Evolutionary conservation across 179 eudicot genomes (phyloP).

Genomic region (Dionaea muscipula): DNA sequence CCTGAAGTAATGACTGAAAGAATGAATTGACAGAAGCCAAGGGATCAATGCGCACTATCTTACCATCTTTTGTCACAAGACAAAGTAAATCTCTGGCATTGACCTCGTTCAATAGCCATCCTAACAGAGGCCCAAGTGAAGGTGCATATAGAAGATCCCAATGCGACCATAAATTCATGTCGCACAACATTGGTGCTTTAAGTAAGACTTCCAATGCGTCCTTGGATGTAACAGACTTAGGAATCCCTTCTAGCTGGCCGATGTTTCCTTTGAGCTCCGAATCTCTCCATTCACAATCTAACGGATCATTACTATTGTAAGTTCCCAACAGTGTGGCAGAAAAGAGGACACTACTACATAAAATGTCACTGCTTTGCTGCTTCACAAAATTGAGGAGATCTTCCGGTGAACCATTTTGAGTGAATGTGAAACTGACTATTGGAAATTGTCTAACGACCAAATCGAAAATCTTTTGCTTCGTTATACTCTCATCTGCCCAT

Average conservation of each 20-base stretch:
- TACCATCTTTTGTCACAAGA: conserved; percentile 59
- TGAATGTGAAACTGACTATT: conserved; percentile 35
- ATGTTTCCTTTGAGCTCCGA: conserved; percentile 9
- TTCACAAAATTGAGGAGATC: conserved; percentile 22
- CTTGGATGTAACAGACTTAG: conserved; percentile 33
- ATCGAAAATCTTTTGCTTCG: conserved; percentile 37
- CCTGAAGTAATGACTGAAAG: conserved; percentile 52
- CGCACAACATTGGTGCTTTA: conserved; percentile 66
- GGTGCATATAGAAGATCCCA: conserved; percentile 78
- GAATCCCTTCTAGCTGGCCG: conserved; percentile 15
- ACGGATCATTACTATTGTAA: conserved; percentile 14
- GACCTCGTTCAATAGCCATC: conserved; percentile 59
- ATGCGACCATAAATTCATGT: conserved; percentile 63
- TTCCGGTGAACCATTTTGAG: conserved; percentile 21
- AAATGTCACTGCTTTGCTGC: conserved; percentile 22
- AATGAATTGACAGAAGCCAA: conserved; percentile 54
- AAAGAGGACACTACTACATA: conserved; percentile 43
- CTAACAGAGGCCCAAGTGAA: conserved; percentile 72
- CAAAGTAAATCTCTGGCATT: conserved; percentile 53
- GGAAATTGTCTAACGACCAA: conserved; percentile 75
- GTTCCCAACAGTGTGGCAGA: conserved; percentile 53
- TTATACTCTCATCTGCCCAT: conserved; percentile 37
- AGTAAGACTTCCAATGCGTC: conserved; percentile 58
- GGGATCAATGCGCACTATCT: conserved; percentile 61
- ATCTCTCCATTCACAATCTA: conserved; percentile 15